Base-by-base conservation (phyloP, 805 yeast species). In the Wickerhamomyces sydowiorum region DNA sequence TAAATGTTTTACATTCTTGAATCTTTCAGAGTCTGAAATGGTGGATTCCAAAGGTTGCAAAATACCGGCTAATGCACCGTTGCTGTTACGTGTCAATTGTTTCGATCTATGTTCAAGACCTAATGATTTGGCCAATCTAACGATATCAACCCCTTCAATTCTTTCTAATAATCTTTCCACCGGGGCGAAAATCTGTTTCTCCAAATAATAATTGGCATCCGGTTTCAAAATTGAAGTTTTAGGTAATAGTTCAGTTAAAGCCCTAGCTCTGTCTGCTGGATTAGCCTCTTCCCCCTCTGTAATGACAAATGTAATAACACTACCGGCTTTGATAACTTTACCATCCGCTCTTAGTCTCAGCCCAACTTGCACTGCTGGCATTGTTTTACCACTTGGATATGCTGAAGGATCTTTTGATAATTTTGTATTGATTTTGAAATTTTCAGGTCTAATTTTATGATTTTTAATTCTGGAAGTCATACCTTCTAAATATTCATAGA, bases 301-400 rank as follows among this genome's bases (percentile, higher is more conserved):
- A 28, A 93, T 81, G 35, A 93, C 84, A 66, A 74, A 93, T 0
- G 96, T 84, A 30, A 93, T 82, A 37, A 93, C 97, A 52, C 83
- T 84, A 18, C 96, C 96, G 0, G 95, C 95, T 49, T 81, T 82
- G 39, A 93, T 76, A 29, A 85, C 82, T 54, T 89, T 90, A 28
- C 98, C 97, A 46, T 80, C 82, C n/a, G 74, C 76, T 50, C 86
- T 69, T 63, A 87, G 70, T 52, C 93, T 73, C 45, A 87, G 66
- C 0, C 98, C 99, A 29, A 89, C 96, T 59, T 84, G 93, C 14
- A 93, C 96, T 22, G 87, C 89, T 43, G 96, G 93, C 80, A 83
- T 79, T 35, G 77, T 75, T 49, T 85, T 85, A 20, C 85, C 90
- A 49, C 79, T 80, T 2, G 91, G 89, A 60, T 93, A 93, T 39